Conservation (phyloP, 2,329 filamentous ascomycete genomes). For the Boeremia lycopersici region DNA sequence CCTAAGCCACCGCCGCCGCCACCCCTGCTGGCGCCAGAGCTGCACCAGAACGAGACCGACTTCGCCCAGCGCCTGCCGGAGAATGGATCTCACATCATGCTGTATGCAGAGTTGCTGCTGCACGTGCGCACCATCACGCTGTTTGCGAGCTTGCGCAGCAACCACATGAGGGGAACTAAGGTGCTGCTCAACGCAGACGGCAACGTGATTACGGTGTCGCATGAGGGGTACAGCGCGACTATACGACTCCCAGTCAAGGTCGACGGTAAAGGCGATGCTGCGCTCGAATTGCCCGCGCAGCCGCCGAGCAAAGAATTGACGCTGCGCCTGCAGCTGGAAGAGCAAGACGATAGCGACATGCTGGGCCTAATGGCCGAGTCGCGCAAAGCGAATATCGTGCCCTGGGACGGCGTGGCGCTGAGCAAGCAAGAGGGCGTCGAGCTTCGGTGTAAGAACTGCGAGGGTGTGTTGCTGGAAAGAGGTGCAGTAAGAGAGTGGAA, state of each 20-base stretch:
- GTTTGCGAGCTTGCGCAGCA: slow-evolving; percentile 58
- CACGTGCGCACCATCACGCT: slow-evolving; percentile 66
- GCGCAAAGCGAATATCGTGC: slow-evolving; percentile 47
- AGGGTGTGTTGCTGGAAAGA: slow-evolving; percentile 21
- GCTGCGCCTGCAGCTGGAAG: slow-evolving; percentile 60
- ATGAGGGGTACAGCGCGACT: slow-evolving; percentile 52
- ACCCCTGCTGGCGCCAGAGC: slow-evolving; percentile 29
- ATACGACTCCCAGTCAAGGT: slow-evolving; percentile 56
- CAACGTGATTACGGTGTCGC: slow-evolving; percentile 51
- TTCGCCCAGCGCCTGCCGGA: slow-evolving; percentile 30
- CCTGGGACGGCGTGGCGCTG: slow-evolving; percentile 52
- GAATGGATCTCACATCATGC: slow-evolving; percentile 42
- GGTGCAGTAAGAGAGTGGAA: slow-evolving; percentile 68
- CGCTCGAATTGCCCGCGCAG: slow-evolving; percentile 57
- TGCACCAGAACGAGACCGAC: slow-evolving; percentile 36
- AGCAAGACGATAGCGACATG: slow-evolving; percentile 42
- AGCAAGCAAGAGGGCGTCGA: slow-evolving; percentile 24
- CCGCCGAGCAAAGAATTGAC: slow-evolving; percentile 57
- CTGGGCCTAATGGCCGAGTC: slow-evolving; percentile 38
- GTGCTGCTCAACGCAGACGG: slow-evolving; percentile 54
- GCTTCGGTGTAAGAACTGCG: slow-evolving; percentile 38
- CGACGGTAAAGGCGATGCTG: slow-evolving; percentile 51
- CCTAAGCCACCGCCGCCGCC: slow-evolving; percentile 32
- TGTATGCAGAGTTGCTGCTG: slow-evolving; percentile 66
- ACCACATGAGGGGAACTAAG: slow-evolving; percentile 51